phyloP scores from a whole-genome alignment of 2,329 filamentous ascomycete genomes.

The Ilyonectria destructans region DNA sequence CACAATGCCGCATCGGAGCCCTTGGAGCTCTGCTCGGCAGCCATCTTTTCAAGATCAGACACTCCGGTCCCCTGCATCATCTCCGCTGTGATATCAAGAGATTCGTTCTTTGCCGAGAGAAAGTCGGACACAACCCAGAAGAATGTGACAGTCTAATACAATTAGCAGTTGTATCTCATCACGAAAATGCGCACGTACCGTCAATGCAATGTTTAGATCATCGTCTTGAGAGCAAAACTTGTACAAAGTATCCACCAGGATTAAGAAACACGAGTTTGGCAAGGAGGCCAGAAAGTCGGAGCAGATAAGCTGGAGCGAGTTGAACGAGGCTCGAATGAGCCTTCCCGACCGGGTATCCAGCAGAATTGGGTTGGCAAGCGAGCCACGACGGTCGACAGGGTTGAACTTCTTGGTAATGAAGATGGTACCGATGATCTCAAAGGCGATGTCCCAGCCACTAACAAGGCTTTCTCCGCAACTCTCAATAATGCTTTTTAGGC shows the following conservation, averaged over 20 bases:
- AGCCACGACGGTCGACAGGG: conserved; percentile 53
- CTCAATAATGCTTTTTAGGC: conserved; percentile 86
- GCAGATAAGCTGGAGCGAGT: conserved; percentile 91
- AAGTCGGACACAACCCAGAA: conserved; percentile 98
- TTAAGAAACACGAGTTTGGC: conserved; percentile 80
- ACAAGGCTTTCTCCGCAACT: conserved; percentile 88
- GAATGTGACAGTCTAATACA: conserved; percentile 84
- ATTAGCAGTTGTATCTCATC: conserved; percentile 20
- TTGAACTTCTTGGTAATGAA: conserved; percentile 69
- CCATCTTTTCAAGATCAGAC: conserved; percentile 70
- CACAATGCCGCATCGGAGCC: conserved; percentile 82
- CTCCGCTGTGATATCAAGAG: conserved; percentile 71
- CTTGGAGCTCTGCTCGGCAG: conserved; percentile 71
- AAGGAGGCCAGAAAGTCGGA: conserved; percentile 90
- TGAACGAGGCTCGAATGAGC: conserved; percentile 89
- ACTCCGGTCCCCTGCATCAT: conserved; percentile 68
- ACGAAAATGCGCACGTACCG: conserved; percentile 66
- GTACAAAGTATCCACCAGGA: conserved; percentile 89
- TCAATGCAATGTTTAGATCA: conserved; percentile 95
- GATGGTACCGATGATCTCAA: conserved; percentile 87
- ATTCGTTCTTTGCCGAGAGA: conserved; percentile 74
- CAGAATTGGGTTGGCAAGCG: conserved; percentile 50
- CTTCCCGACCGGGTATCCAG: conserved; percentile 76
- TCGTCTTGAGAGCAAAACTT: conserved; percentile 92
- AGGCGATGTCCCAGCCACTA: conserved; percentile 88